These are phyloP conservation scores for Sedum album DNA, from an alignment of 164 flowering plant genomes.

Conservation along the genomic window DNA sequence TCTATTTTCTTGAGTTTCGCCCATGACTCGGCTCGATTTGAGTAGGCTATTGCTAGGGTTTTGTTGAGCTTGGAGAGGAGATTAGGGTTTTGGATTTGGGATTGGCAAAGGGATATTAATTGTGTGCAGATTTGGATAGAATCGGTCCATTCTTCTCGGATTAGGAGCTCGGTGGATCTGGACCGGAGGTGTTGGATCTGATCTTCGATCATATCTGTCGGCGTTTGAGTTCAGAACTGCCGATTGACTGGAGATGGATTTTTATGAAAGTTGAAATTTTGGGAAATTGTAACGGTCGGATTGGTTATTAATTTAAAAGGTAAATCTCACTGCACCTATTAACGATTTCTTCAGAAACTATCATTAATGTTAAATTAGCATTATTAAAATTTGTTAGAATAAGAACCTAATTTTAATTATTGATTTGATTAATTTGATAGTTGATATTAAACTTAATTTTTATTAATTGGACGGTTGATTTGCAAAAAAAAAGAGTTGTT, in stretches of 20 bases:
- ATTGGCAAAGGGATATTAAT: conserved; percentile 45
- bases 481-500: no score
- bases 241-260: not conserved
- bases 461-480: no score
- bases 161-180: conserved; percentile 76
- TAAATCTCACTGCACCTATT: no score
- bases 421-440: no score
- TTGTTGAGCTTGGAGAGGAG: conserved; percentile 19
- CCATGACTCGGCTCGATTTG: conserved; percentile 69
- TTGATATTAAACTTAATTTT: no score
- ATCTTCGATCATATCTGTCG: conserved; percentile 23
- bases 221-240: not conserved
- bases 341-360: no score
- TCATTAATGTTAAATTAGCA: no score
- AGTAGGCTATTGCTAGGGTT: conserved; percentile 67
- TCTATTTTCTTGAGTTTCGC: conserved; percentile 27
- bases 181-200: conserved; percentile 66
- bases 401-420: no score
- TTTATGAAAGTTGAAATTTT: not conserved
- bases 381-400: no score
- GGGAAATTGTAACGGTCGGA: conserved; percentile 1
- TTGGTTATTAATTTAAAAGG: not conserved
- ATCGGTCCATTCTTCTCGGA: conserved; percentile 69
- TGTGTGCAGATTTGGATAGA: conserved; percentile 52
- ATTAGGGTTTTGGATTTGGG: conserved; percentile 10